Evolutionary conservation across 805 yeast genomes (phyloP), one percentile per base, ranked within the genome.

Genomic region (Lachancea sp.): DNA sequence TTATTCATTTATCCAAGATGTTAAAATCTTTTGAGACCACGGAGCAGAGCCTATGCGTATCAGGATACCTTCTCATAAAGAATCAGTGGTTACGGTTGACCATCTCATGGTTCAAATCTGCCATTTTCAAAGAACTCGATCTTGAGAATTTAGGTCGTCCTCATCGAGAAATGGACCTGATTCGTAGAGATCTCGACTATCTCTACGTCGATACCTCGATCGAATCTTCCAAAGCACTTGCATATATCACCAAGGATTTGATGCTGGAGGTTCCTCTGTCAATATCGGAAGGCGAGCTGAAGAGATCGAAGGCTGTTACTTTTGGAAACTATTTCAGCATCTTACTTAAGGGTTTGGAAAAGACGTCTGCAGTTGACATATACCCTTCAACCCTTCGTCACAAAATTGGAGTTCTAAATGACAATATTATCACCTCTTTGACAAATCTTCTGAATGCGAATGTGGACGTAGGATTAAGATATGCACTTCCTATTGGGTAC

Each of bases 401-500:
- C 52, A 80, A 82, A 52, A 65, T 76, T 9, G 67, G 73, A 18
- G 59, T 65, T 7, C 68, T 86, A 22, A 71, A 78, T 15, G 84
- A 80, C 15, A 77, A 79, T 58, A 76, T 80, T 8, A 75, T 85
- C 40, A 64, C 68, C 17, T 77, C 84, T 16, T 66, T 86, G 36
- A 77, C 88, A 2, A 83, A 83, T 48, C 59, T 87, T 38, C 67
- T 87, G 34, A 78, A 75, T 49, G 72, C 85, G 3, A 87, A 87
- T 51, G 77, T 81, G 5, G 87, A 81, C 40, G 78, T 83, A 18
- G 95, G 95, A 6, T 64, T 87, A 51, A 77, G 77, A 38, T 77
- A 75, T 57, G 87, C 89, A 2, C 58, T 86, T 12, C 88, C 92
- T 0, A 71, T 86, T 56, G 92, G 94, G 0, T 84, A 78, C 51